Evolutionary conservation across 345 rosid genomes (phyloP), one percentile per base, ranked within the genome.

Genomic region (Ceriops tagal): DNA sequence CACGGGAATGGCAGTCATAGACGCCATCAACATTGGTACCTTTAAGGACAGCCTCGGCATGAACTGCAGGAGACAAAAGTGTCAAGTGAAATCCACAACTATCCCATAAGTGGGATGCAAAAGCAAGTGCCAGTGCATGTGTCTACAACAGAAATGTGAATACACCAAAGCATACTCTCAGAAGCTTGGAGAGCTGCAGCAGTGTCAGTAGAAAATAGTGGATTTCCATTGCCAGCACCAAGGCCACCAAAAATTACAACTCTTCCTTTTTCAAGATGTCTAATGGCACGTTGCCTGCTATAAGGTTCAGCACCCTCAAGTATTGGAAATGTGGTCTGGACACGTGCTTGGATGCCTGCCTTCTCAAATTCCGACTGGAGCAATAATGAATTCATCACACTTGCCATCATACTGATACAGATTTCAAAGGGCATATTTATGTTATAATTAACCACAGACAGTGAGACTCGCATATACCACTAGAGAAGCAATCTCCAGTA

Each of bases 11-110:
- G 59, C 59, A 56, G 59, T 56, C 59, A 24, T 56, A 56, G 30
- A 56, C 59, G 6, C 59, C 59, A 24, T 56, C 59, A 56, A 56
- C 59, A 56, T 56, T 56, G 59, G 59, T 56, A 56, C 59, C 59
- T 56, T 56, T 56, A 56, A 56, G 59, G 59, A 56, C 59, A 13
- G 24, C 59, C 59, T 56, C 59, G 24, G 59, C 59, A 56, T n/a
- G 26, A 56, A 56, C 59, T 56, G 59, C 30, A 24, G 16, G 18
- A 21, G 28, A 56, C 59, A 56, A 11, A 56, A 21, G 28, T 11
- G 18, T 8, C 2, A 15, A 56, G 31, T 56, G 26, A 56, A 24
- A 3, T 27, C 28, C 28, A 24, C 59, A 56, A 5, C 16, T 24
- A 56, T 24, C 28, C 31, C 28, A 4, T 43, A 43, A 11, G 49